A percentile compares a stretch with the other conserved stretches of the same genome.
Evolutionary conservation across 345 rosid species (phyloP).

Genomic region (Eucalyptus erythrocorys): DNA sequence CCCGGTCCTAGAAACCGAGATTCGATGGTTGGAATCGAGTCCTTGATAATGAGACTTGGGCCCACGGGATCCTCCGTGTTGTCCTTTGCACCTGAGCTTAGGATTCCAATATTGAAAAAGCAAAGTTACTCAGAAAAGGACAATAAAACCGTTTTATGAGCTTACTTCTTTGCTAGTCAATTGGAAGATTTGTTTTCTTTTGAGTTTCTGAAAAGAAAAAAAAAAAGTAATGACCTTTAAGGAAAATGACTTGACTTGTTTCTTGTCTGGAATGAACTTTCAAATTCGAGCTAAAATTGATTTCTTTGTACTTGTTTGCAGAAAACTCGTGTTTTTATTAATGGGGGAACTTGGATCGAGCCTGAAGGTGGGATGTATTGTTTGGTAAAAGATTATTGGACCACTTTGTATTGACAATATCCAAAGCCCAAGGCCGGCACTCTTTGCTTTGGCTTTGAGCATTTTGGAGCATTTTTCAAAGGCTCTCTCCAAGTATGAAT

Average conservation of each 20-base stretch:
- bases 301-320: not conserved
- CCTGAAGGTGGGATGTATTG: not conserved
- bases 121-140: not conserved
- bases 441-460: no score
- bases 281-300: not conserved
- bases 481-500: no score
- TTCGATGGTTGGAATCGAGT: fast-evolving
- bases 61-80: fast-evolving
- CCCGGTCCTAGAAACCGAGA: fast-evolving
- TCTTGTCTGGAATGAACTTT: not conserved
- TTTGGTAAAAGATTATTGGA: not conserved
- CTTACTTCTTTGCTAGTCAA: not conserved
- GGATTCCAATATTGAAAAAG: not conserved
- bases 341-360: fast-evolving
- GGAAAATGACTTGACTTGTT: not conserved
- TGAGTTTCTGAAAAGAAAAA: not conserved
- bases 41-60: fast-evolving
- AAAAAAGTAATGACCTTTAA: not conserved
- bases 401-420: no score
- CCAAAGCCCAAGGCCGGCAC: no score
- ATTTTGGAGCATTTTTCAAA: no score
- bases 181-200: not conserved
- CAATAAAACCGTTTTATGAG: fast-evolving
- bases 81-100: fast-evolving
- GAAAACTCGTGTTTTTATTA: not conserved